phyloP scores from a whole-genome alignment of 2,329 filamentous ascomycete species.

The Diaporthe ampelina region DNA sequence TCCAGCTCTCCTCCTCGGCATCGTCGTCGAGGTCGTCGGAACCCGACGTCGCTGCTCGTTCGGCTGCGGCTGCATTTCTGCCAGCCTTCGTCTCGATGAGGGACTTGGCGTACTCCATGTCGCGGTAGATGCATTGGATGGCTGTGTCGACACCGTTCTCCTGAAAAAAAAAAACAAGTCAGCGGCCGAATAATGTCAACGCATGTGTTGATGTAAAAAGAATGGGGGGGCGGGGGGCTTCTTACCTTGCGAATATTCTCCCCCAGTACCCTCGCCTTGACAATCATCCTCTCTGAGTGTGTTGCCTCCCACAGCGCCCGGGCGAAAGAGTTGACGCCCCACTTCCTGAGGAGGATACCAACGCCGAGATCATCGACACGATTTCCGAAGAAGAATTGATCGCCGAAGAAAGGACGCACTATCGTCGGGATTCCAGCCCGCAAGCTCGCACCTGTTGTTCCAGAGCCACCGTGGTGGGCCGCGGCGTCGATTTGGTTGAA shows the following conservation, averaged over 20 bases:
- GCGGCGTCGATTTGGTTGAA: slow-evolving; percentile 95
- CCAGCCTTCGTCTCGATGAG: slow-evolving; percentile 78
- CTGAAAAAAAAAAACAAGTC: slow-evolving; percentile 58
- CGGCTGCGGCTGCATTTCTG: slow-evolving; percentile 61
- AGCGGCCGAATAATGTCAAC: neutral
- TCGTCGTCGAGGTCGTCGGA: slow-evolving; percentile 65
- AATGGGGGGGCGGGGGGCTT: slow-evolving; percentile 39
- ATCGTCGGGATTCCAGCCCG: slow-evolving; percentile 94
- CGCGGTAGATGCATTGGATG: slow-evolving; percentile 93
- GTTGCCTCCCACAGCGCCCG: slow-evolving; percentile 92
- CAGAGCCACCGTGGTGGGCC: slow-evolving; percentile 93
- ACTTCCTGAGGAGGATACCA: slow-evolving; percentile 88
- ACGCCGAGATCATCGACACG: slow-evolving; percentile 95
- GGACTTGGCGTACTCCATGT: slow-evolving; percentile 91
- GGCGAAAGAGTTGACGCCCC: slow-evolving; percentile 89
- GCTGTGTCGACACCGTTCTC: slow-evolving; percentile 92
- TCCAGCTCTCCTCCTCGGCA: slow-evolving; percentile 89
- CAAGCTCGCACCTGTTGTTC: slow-evolving; percentile 93
- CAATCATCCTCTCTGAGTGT: slow-evolving; percentile 90
- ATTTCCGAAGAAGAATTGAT: slow-evolving; percentile 95
- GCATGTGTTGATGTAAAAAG: neutral
- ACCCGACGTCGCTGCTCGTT: slow-evolving; percentile 48
- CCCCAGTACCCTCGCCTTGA: slow-evolving; percentile 85
- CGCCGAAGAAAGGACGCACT: slow-evolving; percentile 96
- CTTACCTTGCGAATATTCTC: slow-evolving; percentile 88